These are phyloP conservation scores for Termitomyces sp. DNA, from an alignment of 768 basidiomycete genomes.

Conservation along the genomic window DNA sequence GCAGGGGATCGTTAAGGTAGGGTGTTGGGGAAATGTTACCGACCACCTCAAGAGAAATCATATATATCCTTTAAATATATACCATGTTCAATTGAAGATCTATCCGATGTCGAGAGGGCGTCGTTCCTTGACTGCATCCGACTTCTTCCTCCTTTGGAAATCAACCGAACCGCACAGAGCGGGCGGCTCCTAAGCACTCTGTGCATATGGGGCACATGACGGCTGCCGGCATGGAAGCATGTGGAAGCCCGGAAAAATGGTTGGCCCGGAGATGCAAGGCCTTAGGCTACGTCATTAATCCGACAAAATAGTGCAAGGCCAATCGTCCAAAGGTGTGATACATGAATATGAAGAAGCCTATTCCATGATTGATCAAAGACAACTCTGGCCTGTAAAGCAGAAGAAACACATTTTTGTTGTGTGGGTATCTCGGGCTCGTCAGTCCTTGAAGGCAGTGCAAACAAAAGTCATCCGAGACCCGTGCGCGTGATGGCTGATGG, in stretches of 20 bases:
- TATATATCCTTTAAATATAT: not conserved
- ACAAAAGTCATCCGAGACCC: not conserved
- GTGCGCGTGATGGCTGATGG: not conserved
- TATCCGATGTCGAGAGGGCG: not conserved
- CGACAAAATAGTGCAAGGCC: not conserved
- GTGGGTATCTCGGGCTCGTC: not conserved
- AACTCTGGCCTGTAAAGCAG: not conserved
- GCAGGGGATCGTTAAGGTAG: not conserved
- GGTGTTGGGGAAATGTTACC: not conserved
- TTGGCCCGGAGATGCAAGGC: not conserved
- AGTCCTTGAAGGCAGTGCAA: not conserved
- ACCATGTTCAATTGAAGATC: not conserved
- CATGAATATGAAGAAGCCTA: not conserved
- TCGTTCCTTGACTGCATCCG: conserved; percentile 7
- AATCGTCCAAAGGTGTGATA: not conserved
- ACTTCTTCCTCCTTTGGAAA: not conserved
- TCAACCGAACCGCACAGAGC: not conserved
- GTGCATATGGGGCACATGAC: not conserved
- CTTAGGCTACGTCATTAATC: not conserved
- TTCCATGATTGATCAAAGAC: not conserved
- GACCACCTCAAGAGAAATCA: conserved; percentile 1
- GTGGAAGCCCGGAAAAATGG: not conserved
- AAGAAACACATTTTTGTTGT: not conserved
- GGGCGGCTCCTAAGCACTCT: not conserved
- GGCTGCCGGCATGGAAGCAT: not conserved